A percentile compares a stretch with the other conserved stretches of the same genome.
These are phyloP conservation scores for Colletotrichum sp. DNA, from an alignment of 2,329 filamentous ascomycete species.

Conservation along the genomic window DNA sequence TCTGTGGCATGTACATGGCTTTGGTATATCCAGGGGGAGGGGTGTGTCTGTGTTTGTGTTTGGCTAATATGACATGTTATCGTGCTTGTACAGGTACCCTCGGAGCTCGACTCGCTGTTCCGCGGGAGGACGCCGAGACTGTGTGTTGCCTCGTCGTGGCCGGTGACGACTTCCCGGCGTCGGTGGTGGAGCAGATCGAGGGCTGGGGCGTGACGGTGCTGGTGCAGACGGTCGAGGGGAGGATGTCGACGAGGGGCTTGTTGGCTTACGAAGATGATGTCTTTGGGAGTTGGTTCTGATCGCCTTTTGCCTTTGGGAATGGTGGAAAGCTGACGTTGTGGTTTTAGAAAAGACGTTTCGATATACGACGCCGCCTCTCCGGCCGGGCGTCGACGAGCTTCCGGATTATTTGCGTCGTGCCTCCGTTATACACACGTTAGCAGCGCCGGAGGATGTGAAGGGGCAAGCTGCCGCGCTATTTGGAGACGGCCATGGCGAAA, in stretches of 20 bases:
- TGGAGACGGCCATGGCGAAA: fast-evolving
- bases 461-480: neutral
- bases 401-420: neutral
- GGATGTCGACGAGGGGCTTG: neutral
- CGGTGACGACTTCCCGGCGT: neutral
- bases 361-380: neutral
- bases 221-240: neutral
- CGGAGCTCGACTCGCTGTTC: constrained; percentile 9
- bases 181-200: neutral
- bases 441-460: neutral
- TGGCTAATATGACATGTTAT: neutral
- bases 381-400: neutral
- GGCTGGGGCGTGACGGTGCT: neutral
- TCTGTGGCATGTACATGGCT: neutral
- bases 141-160: neutral
- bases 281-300: neutral
- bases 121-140: neutral
- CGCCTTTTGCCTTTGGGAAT: neutral
- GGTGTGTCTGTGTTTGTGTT: neutral
- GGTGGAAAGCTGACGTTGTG: neutral
- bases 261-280: neutral
- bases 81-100: neutral
- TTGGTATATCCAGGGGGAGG: neutral
- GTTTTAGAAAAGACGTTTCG: neutral
- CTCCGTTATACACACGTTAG: neutral